Evolutionary conservation across 2,329 filamentous ascomycete species (phyloP).

Genomic region (Atkinsonella texensis): DNA sequence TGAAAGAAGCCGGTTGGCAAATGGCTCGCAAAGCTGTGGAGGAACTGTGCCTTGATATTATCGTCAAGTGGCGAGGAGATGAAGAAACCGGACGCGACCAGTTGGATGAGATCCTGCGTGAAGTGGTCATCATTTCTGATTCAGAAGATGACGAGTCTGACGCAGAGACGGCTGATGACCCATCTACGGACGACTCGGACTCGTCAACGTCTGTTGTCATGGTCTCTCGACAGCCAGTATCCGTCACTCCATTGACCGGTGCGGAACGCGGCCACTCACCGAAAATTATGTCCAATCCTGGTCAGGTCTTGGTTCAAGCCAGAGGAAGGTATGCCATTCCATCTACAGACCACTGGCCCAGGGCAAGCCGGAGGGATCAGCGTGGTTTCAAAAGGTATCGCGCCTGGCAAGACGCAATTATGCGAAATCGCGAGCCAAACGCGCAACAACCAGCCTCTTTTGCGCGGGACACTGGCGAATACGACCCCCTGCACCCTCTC

Average conservation of each 20-base stretch:
- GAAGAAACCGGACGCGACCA: conserved; percentile 57
- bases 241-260: background rate
- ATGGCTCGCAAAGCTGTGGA: conserved; percentile 52
- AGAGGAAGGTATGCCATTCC: conserved; percentile 12
- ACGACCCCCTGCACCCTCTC: conserved; percentile 2
- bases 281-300: background rate
- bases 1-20: conserved; percentile 44
- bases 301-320: background rate
- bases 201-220: conserved; percentile 9
- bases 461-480: conserved; percentile 6
- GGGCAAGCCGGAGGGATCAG: conserved; percentile 23
- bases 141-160: conserved; percentile 35
- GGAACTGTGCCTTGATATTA: conserved; percentile 46
- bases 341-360: conserved; percentile 10
- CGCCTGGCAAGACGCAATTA: conserved; percentile 29
- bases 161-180: conserved; percentile 21
- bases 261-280: conserved; percentile 1
- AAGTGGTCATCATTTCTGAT: conserved; percentile 56
- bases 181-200: conserved; percentile 18
- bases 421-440: conserved; percentile 16
- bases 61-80: conserved; percentile 62
- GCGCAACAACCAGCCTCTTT: conserved; percentile 10
- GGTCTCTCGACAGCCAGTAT: conserved; percentile 8
- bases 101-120: conserved; percentile 53
- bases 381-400: conserved; percentile 36